Base-by-base conservation (phyloP, 2,329 filamentous ascomycete genomes). In the Epichloe sibirici region DNA sequence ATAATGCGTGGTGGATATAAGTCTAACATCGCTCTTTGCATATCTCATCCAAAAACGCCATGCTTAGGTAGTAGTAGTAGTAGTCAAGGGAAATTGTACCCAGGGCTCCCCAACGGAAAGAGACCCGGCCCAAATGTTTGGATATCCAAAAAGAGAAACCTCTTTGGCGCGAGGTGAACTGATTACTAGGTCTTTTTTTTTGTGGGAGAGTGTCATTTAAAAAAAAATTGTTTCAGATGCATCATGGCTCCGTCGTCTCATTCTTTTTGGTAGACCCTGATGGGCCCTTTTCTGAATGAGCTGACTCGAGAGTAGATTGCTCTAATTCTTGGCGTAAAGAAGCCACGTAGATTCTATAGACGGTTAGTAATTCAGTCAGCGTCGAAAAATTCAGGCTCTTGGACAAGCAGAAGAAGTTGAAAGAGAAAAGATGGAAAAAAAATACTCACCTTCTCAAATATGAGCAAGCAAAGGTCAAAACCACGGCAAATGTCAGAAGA, bases 401-500 rank as follows among this genome's bases (percentile, higher is more conserved):
- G n/a, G 8, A n/a, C 13, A 21, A 15, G 11, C 28, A n/a, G 9
- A 37, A 17, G 37, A 11, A 15, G 35, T 21, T 28, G 25, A 6
- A 42, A 11, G 12, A 42, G 15, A 34, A 23, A 11, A 4, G n/a
- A 13, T 5, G 5, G 7, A 38, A 35, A 6, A 15, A 25, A 34
- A 11, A n/a, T 2, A 58, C 57, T 47, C 21, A 61, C 59, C 51
- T 53, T 48, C 52, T 56, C 3, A 57, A 38, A 25, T 54, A 57
- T 25, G 57, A 55, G 35, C 53, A 59, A 5, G 54, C 50, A 28
- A 56, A 21, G 13, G 59, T 48, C 37, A 58, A 40, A 3, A 55
- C 53, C 23, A 61, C 45, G 13, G 55, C 56, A 40, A 57, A 45
- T 2, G 51, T 53, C 28, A 60, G 34, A 31, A 59, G 54, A 12